phyloP scores from a whole-genome alignment of 1,284 basidiomycete genomes.

The Nidula niveotomentosa region DNA sequence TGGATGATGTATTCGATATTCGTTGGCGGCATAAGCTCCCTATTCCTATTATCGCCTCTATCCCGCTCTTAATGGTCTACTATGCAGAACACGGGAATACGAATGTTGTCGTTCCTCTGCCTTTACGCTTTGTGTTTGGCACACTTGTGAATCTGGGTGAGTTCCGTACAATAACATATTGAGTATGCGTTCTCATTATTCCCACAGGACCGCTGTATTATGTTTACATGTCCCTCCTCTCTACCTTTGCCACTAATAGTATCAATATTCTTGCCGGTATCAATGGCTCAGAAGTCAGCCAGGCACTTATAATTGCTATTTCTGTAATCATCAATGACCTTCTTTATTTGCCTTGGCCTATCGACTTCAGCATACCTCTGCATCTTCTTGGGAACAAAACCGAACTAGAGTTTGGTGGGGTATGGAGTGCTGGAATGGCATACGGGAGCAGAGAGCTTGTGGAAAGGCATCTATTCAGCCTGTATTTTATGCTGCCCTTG shows the following conservation, averaged over 20 bases:
- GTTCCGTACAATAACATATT: constrained; percentile 15
- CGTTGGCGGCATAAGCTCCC: constrained; percentile 98
- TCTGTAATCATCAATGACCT: constrained; percentile 93
- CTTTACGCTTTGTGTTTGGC: constrained; percentile 70
- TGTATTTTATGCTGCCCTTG: constrained; percentile 96
- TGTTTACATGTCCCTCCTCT: constrained; percentile 93
- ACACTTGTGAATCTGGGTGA: constrained; percentile 86
- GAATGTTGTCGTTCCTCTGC: constrained; percentile 91
- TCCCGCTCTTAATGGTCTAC: constrained; percentile 95
- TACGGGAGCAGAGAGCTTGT: constrained; percentile 87
- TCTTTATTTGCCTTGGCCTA: constrained; percentile 85
- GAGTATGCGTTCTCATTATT: constrained; percentile 5
- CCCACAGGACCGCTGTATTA: constrained; percentile 88
- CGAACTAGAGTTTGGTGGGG: constrained; percentile 71
- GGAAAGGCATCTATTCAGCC: constrained; percentile 89
- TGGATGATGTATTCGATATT: constrained; percentile 99
- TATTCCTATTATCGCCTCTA: constrained; percentile 93
- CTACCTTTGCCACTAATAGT: constrained; percentile 96
- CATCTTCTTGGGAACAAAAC: constrained; percentile 65
- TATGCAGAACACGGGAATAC: constrained; percentile 94
- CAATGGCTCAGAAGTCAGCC: constrained; percentile 94
- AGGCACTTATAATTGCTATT: constrained; percentile 90
- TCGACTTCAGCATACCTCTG: constrained; percentile 68
- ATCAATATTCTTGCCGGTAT: constrained; percentile 99
- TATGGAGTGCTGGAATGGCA: constrained; percentile 81